A percentile compares a stretch with the other conserved stretches of the same genome.
phyloP scores from a whole-genome alignment of 768 basidiomycete species.

The Suillus subalutaceus region DNA sequence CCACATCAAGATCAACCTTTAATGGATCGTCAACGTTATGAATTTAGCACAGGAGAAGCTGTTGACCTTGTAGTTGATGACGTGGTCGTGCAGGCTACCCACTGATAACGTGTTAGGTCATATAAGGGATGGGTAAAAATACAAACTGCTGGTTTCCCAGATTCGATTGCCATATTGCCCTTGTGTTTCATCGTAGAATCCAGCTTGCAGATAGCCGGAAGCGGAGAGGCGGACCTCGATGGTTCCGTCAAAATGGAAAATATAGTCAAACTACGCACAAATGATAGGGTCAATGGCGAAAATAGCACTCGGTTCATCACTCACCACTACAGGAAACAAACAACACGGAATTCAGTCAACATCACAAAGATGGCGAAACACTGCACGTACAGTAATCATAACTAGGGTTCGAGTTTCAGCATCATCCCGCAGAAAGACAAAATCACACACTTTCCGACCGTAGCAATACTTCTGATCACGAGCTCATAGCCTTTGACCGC shows the following conservation, averaged over 20 bases:
- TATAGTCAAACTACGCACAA: conserved; percentile 59
- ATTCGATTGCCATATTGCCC: conserved; percentile 57
- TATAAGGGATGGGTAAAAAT: not conserved
- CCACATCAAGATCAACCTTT: conserved; percentile 67
- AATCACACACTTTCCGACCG: conserved; percentile 61
- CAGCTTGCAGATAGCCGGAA: conserved; percentile 70
- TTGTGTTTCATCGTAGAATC: conserved; percentile 55
- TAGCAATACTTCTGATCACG: conserved; percentile 57
- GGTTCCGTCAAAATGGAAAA: conserved; percentile 66
- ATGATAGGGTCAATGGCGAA: conserved; percentile 12
- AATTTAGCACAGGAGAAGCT: not conserved
- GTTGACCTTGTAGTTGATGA: conserved; percentile 62
- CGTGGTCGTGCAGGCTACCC: conserved; percentile 70
- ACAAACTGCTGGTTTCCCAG: conserved; percentile 56
- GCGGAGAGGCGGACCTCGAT: conserved; percentile 71
- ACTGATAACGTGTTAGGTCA: conserved; percentile 34
- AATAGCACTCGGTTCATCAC: not conserved
- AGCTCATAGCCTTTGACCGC: conserved; percentile 63
- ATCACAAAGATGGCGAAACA: not conserved
- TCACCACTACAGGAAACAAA: conserved; percentile 33
- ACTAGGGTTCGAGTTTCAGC: conserved; percentile 31
- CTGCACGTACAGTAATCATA: conserved; percentile 55
- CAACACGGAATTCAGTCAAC: not conserved
- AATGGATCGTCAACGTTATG: conserved; percentile 11
- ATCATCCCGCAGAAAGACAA: not conserved